Evolutionary conservation across 1,139 yeast genomes (phyloP), one percentile per base, ranked within the genome.

Genomic region (Candida neerlandica): DNA sequence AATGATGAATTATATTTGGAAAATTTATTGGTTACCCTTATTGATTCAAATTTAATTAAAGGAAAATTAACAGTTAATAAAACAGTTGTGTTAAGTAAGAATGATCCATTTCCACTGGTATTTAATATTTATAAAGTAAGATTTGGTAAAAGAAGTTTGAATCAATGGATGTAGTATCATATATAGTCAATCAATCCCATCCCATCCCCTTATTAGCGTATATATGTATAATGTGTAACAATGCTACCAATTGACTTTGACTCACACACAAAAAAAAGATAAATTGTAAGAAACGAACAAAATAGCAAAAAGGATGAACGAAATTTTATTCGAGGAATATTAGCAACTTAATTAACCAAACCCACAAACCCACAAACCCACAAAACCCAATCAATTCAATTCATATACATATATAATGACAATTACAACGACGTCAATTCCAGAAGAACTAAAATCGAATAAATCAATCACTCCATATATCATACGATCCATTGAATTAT

Each of bases 21-120:
- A 50, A 82, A 81, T 50, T 57, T 82, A 3, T 63, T 82, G 44
- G 67, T 80, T 9, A 65, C 81, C 3, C 59, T 83, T 19, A 75
- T 80, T 32, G 86, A 80, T 55, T 81, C 80, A 50, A 80, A 78
- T 50, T 61, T 81, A 29, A 58, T 83, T 38, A 78, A 75, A 53
- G 86, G 84, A 0, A 82, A 82, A 51, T 60, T 82, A 0, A 72
- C 77, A 6, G 75, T 84, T 1, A 64, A 76, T 21, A 67, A 75
- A 34, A 67, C 71, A 2, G 69, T 81, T 1, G 74, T 83, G 0
- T 59, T 83, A 30, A 77, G 85, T 43, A 81, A 78, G 55, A 66
- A 69, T 2, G 77, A 72, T 18, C 77, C 78, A 3, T 83, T 83
- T 57, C 84, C 86, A 0, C 59, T 64, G 12, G 69, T 80, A 0